Base-by-base conservation (phyloP, 495 filamentous ascomycete genomes). In the Penicillium egyptiacum region DNA sequence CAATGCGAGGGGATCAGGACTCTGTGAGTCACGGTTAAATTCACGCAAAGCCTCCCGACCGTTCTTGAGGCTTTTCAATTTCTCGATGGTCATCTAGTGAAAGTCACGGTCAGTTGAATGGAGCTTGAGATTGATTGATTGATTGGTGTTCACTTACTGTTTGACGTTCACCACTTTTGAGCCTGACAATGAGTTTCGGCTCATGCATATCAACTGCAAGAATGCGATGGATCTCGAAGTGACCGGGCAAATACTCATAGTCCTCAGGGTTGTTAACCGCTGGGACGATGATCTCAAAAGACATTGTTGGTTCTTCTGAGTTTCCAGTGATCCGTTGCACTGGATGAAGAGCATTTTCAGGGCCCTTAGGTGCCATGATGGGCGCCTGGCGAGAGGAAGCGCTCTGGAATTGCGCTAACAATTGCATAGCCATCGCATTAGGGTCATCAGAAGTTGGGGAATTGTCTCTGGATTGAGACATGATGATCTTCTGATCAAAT, bases 171-270 rank as follows among this genome's bases (percentile, higher is more conserved):
- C 74, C 76, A 66, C 79, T 81, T 44, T 67, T 66, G 23, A 80
- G 74, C 26, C 74, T 69, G 17, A 85, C 75, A 37, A 61, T 67
- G 60, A 80, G 82, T 5, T 68, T 57, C 26, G 63, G 57, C 39
- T 68, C 53, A 12, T 61, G 54, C 23, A 64, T 58, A 9, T 71
- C 59, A 31, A 78, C 67, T 16, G 67, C 61, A 49, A 82, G 58
- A 19, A 84, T 64, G 10, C 64, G 61, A 33, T 67, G 67, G 25
- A 77, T 74, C 4, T 62, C 64, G 51, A 68, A 75, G 55, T 81
- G 75, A 8, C 76, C 81, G n/a, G 67, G 69, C 10, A 80, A 72
- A 49, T 68, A 72, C 30, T 77, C 65, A 59, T 83, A 85, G 51
- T 83, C 78, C 53, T 74, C 71, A 4, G 59, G 54, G n/a, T 74